Percentiles rank a stretch among this genome's conserved stretches.
phyloP scores from a whole-genome alignment of 495 filamentous ascomycete genomes.

The Penicillium lagena region DNA sequence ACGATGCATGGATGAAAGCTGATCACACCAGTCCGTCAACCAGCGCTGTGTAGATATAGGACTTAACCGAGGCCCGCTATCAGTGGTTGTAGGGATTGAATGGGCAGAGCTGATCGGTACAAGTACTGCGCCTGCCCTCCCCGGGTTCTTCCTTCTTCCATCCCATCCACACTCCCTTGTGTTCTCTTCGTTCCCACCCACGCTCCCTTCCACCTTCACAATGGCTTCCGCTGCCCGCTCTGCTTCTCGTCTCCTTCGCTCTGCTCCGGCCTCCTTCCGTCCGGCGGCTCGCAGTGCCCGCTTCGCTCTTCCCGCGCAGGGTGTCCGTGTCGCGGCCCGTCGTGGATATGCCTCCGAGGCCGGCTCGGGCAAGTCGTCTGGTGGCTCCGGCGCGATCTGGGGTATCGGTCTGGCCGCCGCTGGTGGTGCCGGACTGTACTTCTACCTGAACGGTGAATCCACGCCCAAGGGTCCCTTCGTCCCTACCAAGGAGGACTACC shows the following conservation, averaged over 20 bases:
- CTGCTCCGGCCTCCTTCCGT: slow-evolving; percentile 40
- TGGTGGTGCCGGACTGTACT: slow-evolving; percentile 64
- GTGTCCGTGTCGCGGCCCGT: slow-evolving; percentile 58
- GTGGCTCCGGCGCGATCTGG: slow-evolving; percentile 36
- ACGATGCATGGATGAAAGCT: too few relatives aligned
- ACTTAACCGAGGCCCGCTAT: too few relatives aligned
- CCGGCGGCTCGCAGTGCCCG: slow-evolving; percentile 49
- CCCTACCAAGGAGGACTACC: slow-evolving; percentile 82
- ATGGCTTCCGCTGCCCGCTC: slow-evolving; percentile 53
- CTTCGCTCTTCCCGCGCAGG: slow-evolving; percentile 52
- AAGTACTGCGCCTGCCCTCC: slow-evolving; percentile 1
- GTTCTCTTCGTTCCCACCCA: slow-evolving; percentile 5
- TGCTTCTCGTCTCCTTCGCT: slow-evolving; percentile 46
- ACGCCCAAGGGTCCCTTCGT: slow-evolving; percentile 46
- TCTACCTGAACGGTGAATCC: slow-evolving; percentile 54
- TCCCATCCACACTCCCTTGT: background rate
- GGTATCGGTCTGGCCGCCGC: slow-evolving; percentile 49
- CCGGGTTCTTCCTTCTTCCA: slow-evolving; percentile 13
- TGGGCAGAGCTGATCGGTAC: background rate
- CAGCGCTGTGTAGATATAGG: too few relatives aligned
- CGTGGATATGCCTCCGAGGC: slow-evolving; percentile 73
- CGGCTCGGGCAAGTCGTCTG: slow-evolving; percentile 42
- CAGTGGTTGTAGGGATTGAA: too few relatives aligned
- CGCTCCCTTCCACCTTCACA: slow-evolving; percentile 13
- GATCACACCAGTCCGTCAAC: too few relatives aligned